Conservation (phyloP, 1,284 basidiomycete genomes). For the Heterobasidion occidentale region DNA sequence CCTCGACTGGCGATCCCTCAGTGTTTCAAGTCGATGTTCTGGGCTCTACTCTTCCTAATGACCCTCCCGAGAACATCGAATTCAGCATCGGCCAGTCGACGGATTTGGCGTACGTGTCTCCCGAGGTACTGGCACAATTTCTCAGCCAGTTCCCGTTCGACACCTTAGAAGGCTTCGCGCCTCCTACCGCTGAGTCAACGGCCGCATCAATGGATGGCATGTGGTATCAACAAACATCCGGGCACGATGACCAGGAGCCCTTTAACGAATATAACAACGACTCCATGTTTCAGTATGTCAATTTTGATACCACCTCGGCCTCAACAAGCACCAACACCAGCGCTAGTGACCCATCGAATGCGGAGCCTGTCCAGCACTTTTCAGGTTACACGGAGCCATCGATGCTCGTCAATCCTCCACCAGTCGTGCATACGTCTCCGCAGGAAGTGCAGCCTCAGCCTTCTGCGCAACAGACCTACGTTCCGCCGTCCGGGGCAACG, state of each 20-base stretch:
- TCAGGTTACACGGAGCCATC: not conserved
- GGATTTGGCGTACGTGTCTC: not conserved
- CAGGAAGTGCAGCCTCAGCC: not conserved
- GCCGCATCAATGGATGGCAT: not conserved
- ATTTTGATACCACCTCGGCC: not conserved
- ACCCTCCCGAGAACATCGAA: constrained; percentile 1
- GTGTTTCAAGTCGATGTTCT: not conserved
- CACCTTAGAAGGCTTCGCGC: not conserved
- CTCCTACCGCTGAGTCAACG: not conserved
- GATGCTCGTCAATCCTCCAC: not conserved
- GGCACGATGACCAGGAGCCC: not conserved
- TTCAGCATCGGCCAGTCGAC: not conserved
- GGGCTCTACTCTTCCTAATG: not conserved
- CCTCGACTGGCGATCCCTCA: not conserved
- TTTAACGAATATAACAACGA: not conserved
- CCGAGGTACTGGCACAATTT: not conserved
- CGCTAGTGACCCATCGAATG: not conserved
- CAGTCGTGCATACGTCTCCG: too few species aligned
- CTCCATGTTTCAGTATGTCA: not conserved
- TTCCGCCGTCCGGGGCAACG: constrained; percentile 46
- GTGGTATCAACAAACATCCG: not conserved
- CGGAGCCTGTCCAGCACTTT: not conserved
- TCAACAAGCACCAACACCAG: not conserved
- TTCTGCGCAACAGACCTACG: constrained; percentile 23
- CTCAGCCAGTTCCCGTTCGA: not conserved